A percentile compares a stretch with the other conserved stretches of the same genome.
Conservation (phyloP, 495 filamentous ascomycete genomes). For the Trichoderma asperelloides region DNA sequence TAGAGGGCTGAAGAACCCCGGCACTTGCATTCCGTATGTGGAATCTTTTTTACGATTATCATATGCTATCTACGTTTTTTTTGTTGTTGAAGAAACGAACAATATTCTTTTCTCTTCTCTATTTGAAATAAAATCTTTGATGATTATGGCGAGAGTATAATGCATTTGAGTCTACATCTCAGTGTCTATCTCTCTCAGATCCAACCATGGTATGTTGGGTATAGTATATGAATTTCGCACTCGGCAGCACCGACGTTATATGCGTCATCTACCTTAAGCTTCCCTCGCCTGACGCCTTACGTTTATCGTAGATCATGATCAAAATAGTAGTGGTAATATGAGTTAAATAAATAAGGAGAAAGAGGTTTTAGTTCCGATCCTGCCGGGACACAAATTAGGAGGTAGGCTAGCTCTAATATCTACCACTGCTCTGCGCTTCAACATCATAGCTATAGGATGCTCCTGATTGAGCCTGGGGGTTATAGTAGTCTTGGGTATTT, state of each 20-base stretch:
- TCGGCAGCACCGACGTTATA: neutral
- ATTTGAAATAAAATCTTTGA: neutral
- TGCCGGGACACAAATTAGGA: neutral
- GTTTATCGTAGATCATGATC: neutral
- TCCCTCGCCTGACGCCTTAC: neutral
- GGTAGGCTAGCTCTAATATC: conserved; percentile 18
- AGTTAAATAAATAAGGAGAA: neutral
- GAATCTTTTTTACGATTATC: neutral
- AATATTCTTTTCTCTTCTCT: neutral
- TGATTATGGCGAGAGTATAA: neutral
- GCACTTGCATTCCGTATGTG: neutral
- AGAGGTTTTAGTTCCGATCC: neutral
- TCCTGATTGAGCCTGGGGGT: conserved; percentile 12
- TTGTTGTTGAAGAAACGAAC: neutral
- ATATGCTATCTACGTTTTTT: neutral
- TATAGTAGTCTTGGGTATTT: conserved; percentile 16
- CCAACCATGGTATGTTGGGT: neutral
- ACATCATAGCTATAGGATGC: conserved; percentile 21
- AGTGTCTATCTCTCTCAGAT: neutral
- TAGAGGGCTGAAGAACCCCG: neutral
- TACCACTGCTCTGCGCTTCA: conserved; percentile 18
- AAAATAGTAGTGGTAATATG: neutral
- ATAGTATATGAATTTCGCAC: neutral
- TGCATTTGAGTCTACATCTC: neutral
- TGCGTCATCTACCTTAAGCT: neutral